Evolutionary conservation across 2,329 filamentous ascomycete genomes (phyloP).

Genomic region (Aspergillus japonicus): DNA sequence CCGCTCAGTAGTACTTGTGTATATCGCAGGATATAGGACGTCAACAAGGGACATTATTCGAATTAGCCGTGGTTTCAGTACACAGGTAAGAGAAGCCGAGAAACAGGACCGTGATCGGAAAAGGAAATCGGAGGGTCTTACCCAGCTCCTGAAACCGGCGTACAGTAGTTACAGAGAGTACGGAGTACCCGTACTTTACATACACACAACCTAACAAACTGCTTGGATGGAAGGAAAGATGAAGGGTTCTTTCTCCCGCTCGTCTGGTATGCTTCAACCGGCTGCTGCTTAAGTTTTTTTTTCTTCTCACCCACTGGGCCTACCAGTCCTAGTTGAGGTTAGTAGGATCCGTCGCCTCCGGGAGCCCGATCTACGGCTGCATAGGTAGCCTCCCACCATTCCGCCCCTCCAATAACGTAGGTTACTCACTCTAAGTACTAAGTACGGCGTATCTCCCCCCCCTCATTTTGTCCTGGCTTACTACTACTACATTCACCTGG

Average conservation of each 20-base stretch:
- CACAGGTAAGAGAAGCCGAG: neutral
- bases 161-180: neutral
- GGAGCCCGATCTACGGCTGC: neutral
- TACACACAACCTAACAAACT: neutral
- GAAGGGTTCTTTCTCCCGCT: constrained; percentile 5
- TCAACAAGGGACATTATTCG: neutral
- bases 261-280: neutral
- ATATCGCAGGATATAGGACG: neutral
- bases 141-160: neutral
- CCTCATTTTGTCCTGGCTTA: neutral
- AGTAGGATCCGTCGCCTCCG: neutral
- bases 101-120: neutral
- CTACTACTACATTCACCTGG: neutral
- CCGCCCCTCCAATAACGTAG: neutral
- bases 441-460: neutral
- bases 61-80: neutral
- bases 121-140: neutral
- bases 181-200: no score
- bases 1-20: neutral
- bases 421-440: neutral
- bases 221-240: neutral
- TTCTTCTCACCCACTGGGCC: neutral
- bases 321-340: neutral
- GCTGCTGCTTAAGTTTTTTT: neutral
- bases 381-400: neutral